A percentile compares a stretch with the other conserved stretches of the same genome.
Evolutionary conservation across 176 grass and related monocot genomes (phyloP).

Genomic region (Puya raimondii): DNA sequence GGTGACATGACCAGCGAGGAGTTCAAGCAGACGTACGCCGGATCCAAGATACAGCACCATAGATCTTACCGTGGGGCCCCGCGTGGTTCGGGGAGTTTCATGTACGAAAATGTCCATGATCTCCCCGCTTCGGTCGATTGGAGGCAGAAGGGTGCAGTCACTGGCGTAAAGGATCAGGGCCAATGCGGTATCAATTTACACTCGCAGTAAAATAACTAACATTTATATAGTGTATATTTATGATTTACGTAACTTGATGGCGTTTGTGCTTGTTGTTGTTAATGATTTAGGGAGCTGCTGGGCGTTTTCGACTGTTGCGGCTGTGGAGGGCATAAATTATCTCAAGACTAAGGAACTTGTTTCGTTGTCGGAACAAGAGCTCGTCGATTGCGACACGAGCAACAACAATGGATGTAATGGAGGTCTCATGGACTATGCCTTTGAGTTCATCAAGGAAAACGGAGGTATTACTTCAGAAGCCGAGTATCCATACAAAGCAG

Average conservation of each 20-base stretch:
- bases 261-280: not conserved
- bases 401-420: constrained; percentile 49
- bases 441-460: constrained; percentile 57
- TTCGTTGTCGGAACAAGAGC: constrained; percentile 70
- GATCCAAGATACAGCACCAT: constrained; percentile 29
- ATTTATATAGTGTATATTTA: not conserved
- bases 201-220: not conserved
- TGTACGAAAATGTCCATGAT: constrained; percentile 22
- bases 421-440: constrained; percentile 72
- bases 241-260: not conserved
- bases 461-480: constrained; percentile 53
- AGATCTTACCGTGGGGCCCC: not conserved
- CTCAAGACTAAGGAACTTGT: constrained; percentile 43
- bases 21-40: constrained; percentile 42
- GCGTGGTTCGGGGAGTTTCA: constrained; percentile 29
- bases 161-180: constrained; percentile 57
- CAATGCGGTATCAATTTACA: constrained; percentile 33
- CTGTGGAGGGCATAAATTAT: constrained; percentile 70
- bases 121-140: constrained; percentile 51
- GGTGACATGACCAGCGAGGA: constrained; percentile 55
- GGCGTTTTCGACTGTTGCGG: constrained; percentile 58
- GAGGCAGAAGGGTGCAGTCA: constrained; percentile 48
- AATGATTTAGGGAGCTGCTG: constrained; percentile 42
- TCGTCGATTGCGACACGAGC: constrained; percentile 57
- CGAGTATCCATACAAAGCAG: constrained; percentile 50